Base-by-base conservation (phyloP, 805 yeast species). In the Cyberlindnera amylophila region DNA sequence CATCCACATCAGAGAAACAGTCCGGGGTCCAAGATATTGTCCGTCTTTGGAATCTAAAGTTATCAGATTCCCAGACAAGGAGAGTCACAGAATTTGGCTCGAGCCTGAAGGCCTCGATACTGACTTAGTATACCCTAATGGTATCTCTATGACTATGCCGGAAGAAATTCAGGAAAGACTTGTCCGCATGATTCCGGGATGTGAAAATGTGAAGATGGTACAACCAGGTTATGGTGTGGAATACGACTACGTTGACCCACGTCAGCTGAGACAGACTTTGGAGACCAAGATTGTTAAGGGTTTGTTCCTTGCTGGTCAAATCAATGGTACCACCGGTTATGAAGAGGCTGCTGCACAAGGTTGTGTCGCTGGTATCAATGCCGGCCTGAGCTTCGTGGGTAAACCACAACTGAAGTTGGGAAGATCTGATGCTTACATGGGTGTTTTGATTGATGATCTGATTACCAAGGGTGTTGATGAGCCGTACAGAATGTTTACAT, bases 151-250 rank as follows among this genome's bases (percentile, higher is more conserved):
- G 54, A 89, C 99, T 0, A 85, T 93, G 95, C 99, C 99, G 0
- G 93, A 79, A 29, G 97, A 91, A 18, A 82, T 90, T 24, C 99
- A 93, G 63, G 73, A 72, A 17, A 70, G 76, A 49, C 74, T 90
- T 72, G 74, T 93, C 41, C 69, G 72, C 45, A 67, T 87, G 68
- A 86, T 93, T 47, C 85, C 88, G 4, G 99, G 99, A 0, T 74
- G 95, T 38, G 96, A 87, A 54, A 79, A 86, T 50, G 96, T 85
- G 0, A 69, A 66, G n/a, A 87, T 93, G 86, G 59, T 83, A 11
- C 96, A 90, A 58, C 96, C 97, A 0, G 99, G 97, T 0, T 93
- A 93, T 59, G 99, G 99, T n/a, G 99, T 93, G 2, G 99, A 93
- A 63, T 93, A 93, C 59, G 99, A 93, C 58, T 93, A 87, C 60